phyloP scores from a whole-genome alignment of 2,329 filamentous ascomycete genomes.

The Stagonosporopsis rhizophila region DNA sequence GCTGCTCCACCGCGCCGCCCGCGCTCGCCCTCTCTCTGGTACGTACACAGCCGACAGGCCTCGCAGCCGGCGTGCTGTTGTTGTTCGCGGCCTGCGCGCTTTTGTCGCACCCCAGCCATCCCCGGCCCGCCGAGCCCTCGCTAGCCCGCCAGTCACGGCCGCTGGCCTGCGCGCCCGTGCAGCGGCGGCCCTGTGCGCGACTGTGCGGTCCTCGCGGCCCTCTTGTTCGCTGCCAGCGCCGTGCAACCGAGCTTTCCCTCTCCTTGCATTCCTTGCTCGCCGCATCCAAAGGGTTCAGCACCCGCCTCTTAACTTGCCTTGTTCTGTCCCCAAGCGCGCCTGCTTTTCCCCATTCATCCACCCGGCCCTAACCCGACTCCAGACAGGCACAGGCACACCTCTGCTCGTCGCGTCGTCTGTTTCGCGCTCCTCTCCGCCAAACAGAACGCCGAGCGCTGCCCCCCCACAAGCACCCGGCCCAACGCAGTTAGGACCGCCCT shows the following conservation, averaged over 20 bases:
- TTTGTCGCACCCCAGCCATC: constrained; percentile 21
- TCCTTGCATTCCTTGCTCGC: constrained; percentile 48
- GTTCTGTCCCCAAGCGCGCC: constrained; percentile 46
- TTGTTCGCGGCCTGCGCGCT: constrained; percentile 17
- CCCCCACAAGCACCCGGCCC: constrained; percentile 45
- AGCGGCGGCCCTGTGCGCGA: constrained; percentile 17
- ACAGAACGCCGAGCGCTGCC: constrained; percentile 33
- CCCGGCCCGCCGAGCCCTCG: constrained; percentile 18
- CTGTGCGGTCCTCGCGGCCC: constrained; percentile 8
- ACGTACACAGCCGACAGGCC: constrained; percentile 23
- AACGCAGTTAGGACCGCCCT: constrained; percentile 51
- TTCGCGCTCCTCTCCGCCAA: constrained; percentile 36
- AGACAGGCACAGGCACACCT: constrained; percentile 18
- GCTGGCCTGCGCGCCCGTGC: constrained; percentile 19
- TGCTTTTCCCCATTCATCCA: constrained; percentile 48
- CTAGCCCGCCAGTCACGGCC: constrained; percentile 13
- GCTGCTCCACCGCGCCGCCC: constrained; percentile 15
- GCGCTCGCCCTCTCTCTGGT: constrained; percentile 25
- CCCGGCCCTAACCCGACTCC: constrained; percentile 44
- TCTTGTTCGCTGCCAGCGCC: constrained; percentile 29
- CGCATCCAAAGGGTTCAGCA: constrained; percentile 44
- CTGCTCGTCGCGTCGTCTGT: constrained; percentile 30
- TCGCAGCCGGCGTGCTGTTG: constrained; percentile 9
- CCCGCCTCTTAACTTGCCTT: constrained; percentile 40
- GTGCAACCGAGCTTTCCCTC: constrained; percentile 41